A percentile compares a stretch with the other conserved stretches of the same genome.
These are phyloP conservation scores for Agaricus bisporus DNA, from an alignment of 768 basidiomycete species.

Conservation along the genomic window DNA sequence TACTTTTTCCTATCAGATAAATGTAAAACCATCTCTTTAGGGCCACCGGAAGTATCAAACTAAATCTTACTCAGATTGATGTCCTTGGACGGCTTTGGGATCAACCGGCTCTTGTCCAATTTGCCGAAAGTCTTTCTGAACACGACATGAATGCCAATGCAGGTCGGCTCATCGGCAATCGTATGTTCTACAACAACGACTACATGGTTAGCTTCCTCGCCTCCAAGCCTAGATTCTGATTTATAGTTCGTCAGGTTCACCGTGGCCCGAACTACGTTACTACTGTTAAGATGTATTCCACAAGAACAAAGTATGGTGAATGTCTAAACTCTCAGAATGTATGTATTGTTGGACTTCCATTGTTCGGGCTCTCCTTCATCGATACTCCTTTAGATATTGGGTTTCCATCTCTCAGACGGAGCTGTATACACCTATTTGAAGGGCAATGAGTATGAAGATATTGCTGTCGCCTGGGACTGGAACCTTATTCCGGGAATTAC, in stretches of 20 bases:
- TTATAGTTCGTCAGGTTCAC: conserved; percentile 41
- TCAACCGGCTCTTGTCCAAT: conserved; percentile 32
- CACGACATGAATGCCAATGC: conserved; percentile 42
- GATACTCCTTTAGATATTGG: conserved; percentile 36
- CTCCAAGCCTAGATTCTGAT: not conserved
- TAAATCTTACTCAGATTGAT: conserved; percentile 48
- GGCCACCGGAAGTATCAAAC: conserved; percentile 49
- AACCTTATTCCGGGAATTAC: conserved; percentile 71
- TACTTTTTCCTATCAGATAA: not conserved
- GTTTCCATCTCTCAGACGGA: conserved; percentile 68
- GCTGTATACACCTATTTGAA: conserved; percentile 55
- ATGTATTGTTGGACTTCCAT: conserved; percentile 9
- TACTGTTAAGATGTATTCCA: conserved; percentile 59
- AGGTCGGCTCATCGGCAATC: conserved; percentile 48
- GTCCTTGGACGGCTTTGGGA: conserved; percentile 48
- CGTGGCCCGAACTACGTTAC: conserved; percentile 54
- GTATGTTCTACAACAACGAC: conserved; percentile 62
- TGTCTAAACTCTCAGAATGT: conserved; percentile 63
- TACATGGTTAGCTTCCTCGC: conserved; percentile 46
- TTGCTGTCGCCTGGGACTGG: conserved; percentile 72
- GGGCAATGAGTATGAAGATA: conserved; percentile 71
- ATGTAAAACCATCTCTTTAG: conserved; percentile 21
- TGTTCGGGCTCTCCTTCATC: not conserved
- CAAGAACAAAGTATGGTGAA: conserved; percentile 54
- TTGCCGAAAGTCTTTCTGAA: conserved; percentile 30